phyloP scores from a whole-genome alignment of 2,329 filamentous ascomycete genomes.

The Xylariaceae sp. region DNA sequence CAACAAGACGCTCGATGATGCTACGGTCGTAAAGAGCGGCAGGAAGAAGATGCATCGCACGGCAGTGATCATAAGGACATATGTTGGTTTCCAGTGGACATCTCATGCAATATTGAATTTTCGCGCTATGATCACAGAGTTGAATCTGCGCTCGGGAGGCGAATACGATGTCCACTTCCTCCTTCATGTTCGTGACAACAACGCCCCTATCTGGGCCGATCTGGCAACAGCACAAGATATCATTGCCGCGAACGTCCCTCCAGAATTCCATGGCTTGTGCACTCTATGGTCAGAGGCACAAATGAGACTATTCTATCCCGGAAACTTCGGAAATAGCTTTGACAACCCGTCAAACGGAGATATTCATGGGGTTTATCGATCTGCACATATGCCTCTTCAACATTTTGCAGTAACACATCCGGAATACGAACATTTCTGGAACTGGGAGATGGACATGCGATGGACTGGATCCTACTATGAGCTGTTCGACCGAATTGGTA shows the following conservation, averaged over 20 bases:
- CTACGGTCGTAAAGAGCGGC: constrained; percentile 23
- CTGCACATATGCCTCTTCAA: constrained; percentile 59
- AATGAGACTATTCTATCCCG: constrained; percentile 73
- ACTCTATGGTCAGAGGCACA: constrained; percentile 82
- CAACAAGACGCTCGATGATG: constrained; percentile 33
- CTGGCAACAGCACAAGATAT: constrained; percentile 67
- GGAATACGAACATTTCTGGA: constrained; percentile 65
- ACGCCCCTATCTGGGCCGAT: constrained; percentile 77
- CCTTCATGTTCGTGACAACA: constrained; percentile 77
- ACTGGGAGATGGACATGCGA: constrained; percentile 67
- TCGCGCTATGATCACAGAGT: constrained; percentile 74
- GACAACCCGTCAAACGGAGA: constrained; percentile 53
- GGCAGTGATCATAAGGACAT: constrained; percentile 75
- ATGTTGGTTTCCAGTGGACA: constrained; percentile 75
- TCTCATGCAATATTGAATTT: constrained; percentile 75
- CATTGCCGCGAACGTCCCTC: constrained; percentile 60
- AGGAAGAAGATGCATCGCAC: constrained; percentile 54
- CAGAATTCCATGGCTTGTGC: constrained; percentile 75
- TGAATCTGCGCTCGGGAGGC: constrained; percentile 71
- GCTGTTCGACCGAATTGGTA: constrained; percentile 62
- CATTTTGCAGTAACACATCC: constrained; percentile 61
- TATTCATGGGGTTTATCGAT: constrained; percentile 67
- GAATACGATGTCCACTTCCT: constrained; percentile 83
- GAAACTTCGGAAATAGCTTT: constrained; percentile 66
- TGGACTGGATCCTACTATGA: constrained; percentile 67